Percentiles rank a stretch among this genome's conserved stretches.
Evolutionary conservation across 768 basidiomycete species (phyloP).

Genomic region (Zangia roseola): DNA sequence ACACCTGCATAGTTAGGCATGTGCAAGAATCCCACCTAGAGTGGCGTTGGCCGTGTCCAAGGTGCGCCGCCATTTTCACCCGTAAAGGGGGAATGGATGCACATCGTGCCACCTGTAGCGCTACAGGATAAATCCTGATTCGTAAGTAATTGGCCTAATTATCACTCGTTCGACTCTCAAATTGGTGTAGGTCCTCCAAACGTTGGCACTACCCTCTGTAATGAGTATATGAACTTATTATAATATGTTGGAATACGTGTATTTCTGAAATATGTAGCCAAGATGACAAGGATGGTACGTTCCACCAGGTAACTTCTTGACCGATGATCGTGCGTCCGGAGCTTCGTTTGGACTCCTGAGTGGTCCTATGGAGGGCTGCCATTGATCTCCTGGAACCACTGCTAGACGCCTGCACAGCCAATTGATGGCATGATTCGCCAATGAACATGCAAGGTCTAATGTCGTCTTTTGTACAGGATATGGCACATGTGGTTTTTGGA

Average conservation of each 20-base stretch:
- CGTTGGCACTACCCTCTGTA: not conserved
- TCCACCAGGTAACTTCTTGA: too few relatives aligned
- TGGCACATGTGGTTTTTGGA: too few relatives aligned
- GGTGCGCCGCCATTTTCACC: conserved; percentile 15
- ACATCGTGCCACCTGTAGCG: conserved; percentile 15
- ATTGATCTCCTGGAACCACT: too few relatives aligned
- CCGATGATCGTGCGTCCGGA: too few relatives aligned
- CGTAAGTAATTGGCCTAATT: not conserved
- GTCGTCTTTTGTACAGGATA: too few relatives aligned
- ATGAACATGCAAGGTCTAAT: too few relatives aligned
- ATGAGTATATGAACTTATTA: not conserved
- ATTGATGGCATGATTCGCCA: too few relatives aligned
- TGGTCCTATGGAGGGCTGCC: too few relatives aligned
- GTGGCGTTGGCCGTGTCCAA: conserved; percentile 24
- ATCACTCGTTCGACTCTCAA: not conserved
- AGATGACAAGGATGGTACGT: too few relatives aligned
- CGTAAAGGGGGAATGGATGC: conserved; percentile 18
- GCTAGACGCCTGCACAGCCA: too few relatives aligned
- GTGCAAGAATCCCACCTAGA: conserved; percentile 25
- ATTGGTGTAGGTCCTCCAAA: not conserved
- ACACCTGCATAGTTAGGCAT: conserved; percentile 18
- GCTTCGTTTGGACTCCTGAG: too few relatives aligned
- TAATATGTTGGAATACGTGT: not conserved
- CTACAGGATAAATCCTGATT: not conserved
- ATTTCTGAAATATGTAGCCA: too few relatives aligned